phyloP scores from a whole-genome alignment of 306 rosid genomes.

The Castanea sativa region DNA sequence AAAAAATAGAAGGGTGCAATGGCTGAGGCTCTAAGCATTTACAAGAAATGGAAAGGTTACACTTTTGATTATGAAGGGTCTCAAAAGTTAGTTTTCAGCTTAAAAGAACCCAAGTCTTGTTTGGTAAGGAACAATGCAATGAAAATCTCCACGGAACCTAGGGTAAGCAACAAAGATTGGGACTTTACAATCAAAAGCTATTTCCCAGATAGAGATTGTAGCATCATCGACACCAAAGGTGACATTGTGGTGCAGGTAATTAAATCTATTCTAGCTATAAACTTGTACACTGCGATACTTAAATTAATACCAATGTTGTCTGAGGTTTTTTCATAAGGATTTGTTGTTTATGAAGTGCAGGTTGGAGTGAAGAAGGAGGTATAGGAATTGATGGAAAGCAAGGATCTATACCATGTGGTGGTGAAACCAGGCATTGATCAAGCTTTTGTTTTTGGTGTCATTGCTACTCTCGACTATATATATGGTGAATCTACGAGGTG shows the following conservation, averaged over 20 bases:
- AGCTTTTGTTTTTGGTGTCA: slow-evolving; percentile 50
- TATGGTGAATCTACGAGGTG: slow-evolving; percentile 54
- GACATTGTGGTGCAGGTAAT: slow-evolving; percentile 42
- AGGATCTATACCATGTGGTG: slow-evolving; percentile 42
- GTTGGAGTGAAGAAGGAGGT: slow-evolving; percentile 35
- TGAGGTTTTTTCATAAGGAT: neutral
- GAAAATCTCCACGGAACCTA: slow-evolving; percentile 51
- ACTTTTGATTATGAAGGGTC: slow-evolving; percentile 53
- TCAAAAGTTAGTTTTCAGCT: slow-evolving; percentile 52
- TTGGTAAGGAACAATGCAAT: slow-evolving; percentile 45
- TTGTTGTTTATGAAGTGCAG: slow-evolving; percentile 15
- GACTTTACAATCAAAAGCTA: slow-evolving; percentile 51
- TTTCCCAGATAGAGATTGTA: slow-evolving; percentile 53
- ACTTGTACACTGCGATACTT: neutral
- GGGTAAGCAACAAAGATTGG: slow-evolving; percentile 44
- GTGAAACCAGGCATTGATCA: slow-evolving; percentile 49
- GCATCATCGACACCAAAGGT: slow-evolving; percentile 49
- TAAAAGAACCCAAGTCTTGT: slow-evolving; percentile 72
- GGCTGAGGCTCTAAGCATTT: slow-evolving; percentile 75
- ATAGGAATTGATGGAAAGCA: slow-evolving; percentile 28
- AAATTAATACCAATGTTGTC: no score
- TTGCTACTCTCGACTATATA: slow-evolving; percentile 47
- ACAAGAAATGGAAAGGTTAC: slow-evolving; percentile 74
- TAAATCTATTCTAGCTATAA: neutral
- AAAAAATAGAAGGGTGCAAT: slow-evolving; percentile 50